Conservation (phyloP, 169 alveolate species). For the Cryptosporidium baileyi region DNA sequence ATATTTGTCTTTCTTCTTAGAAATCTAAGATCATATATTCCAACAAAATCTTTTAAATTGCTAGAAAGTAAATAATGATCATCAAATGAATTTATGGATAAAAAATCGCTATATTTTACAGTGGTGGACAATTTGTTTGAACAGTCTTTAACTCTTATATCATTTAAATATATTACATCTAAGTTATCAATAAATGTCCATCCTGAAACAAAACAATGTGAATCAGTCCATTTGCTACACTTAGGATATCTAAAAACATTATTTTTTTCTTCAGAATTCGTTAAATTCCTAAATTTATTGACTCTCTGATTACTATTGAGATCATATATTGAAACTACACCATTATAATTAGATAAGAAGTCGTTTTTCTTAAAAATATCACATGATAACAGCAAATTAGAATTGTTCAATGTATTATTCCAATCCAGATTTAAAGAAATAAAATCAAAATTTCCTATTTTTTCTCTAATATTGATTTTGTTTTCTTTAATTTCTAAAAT, state of each 20-base stretch:
- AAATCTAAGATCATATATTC: conserved; percentile 15
- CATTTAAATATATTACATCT: neutral
- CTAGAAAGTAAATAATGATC: conserved; percentile 21
- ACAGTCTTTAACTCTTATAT: neutral
- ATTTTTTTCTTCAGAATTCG: neutral
- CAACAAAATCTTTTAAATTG: conserved; percentile 3
- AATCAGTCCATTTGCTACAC: conserved; percentile 11
- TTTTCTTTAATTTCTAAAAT: neutral
- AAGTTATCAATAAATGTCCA: conserved; percentile 7
- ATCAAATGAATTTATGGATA: neutral
- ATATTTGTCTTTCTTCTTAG: neutral
- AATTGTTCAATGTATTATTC: neutral
- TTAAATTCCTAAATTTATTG: neutral
- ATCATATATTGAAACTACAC: conserved; percentile 19
- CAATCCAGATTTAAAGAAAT: conserved; percentile 1
- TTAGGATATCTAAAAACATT: neutral
- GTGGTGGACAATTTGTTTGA: neutral
- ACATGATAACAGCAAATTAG: conserved; percentile 16
- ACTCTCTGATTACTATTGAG: neutral
- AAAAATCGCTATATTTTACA: neutral
- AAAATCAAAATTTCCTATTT: neutral
- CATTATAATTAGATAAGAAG: neutral
- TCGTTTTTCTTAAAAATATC: neutral
- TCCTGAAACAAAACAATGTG: conserved; percentile 4
- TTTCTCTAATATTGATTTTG: neutral